Conservation (phyloP, 2,329 filamentous ascomycete genomes). For the Trichoderma afroharzianum region DNA sequence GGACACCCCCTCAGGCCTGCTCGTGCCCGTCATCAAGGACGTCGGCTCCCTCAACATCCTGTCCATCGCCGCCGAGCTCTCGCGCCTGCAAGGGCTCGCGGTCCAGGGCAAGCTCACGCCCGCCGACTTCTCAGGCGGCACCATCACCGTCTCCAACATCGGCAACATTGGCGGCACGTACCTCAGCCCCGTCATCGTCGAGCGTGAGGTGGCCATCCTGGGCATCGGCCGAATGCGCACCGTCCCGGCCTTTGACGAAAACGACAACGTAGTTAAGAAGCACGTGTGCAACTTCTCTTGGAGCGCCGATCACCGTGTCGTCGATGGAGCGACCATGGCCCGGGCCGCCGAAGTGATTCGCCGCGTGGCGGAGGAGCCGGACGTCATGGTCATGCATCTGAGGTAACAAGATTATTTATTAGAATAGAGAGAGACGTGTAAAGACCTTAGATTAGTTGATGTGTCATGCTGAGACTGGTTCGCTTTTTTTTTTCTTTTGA, state of each 20-base stretch:
- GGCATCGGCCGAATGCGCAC: conserved; percentile 78
- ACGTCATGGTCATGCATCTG: conserved; percentile 80
- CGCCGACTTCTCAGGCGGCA: conserved; percentile 77
- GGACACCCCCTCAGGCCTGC: conserved; percentile 81
- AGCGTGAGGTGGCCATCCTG: conserved; percentile 86
- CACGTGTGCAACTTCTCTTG: conserved; percentile 90
- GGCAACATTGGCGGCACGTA: conserved; percentile 92
- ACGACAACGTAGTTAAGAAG: conserved; percentile 62
- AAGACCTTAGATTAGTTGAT: conserved; percentile 3
- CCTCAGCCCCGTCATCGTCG: conserved; percentile 85
- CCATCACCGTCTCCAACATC: conserved; percentile 95
- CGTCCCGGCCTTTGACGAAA: conserved; percentile 72
- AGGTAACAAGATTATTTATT: conserved; percentile 45
- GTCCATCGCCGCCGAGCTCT: conserved; percentile 73
- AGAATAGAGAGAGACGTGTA: not conserved
- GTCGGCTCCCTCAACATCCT: conserved; percentile 74
- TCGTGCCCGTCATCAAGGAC: conserved; percentile 89
- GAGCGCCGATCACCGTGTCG: conserved; percentile 91
- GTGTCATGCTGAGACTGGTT: not conserved
- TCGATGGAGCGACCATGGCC: conserved; percentile 93
- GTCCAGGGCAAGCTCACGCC: conserved; percentile 69
- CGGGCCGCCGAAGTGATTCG: conserved; percentile 80
- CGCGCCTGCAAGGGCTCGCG: conserved; percentile 69
- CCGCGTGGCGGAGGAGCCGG: conserved; percentile 76
- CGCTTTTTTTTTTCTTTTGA: not conserved